These are phyloP conservation scores for Monilinia laxa DNA, from an alignment of 2,329 filamentous ascomycete species.

Conservation along the genomic window DNA sequence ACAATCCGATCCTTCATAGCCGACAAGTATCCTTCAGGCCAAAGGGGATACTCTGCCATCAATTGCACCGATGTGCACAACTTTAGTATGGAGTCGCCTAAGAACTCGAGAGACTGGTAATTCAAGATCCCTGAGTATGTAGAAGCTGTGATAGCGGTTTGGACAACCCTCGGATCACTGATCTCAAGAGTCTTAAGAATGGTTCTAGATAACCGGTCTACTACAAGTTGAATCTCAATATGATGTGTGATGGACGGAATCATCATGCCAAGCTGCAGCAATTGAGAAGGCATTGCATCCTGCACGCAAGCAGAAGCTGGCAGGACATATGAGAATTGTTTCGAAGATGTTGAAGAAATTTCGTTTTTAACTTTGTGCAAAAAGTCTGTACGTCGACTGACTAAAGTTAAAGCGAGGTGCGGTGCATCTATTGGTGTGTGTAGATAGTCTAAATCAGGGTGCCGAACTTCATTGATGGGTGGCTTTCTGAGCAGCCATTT, in stretches of 20 bases:
- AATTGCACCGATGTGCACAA: slow-evolving; percentile 67
- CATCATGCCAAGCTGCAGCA: slow-evolving; percentile 54
- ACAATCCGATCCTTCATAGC: slow-evolving; percentile 67
- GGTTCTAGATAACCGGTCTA: slow-evolving; percentile 56
- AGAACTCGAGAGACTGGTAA: slow-evolving; percentile 83
- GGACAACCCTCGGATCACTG: slow-evolving; percentile 53
- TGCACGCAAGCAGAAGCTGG: slow-evolving; percentile 50
- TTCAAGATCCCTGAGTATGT: slow-evolving; percentile 59
- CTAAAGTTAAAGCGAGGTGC: slow-evolving; percentile 51
- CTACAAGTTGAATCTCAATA: slow-evolving; percentile 65
- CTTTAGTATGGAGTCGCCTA: slow-evolving; percentile 84
- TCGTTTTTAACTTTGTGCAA: slow-evolving; percentile 46
- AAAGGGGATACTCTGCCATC: slow-evolving; percentile 55
- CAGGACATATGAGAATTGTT: slow-evolving; percentile 48
- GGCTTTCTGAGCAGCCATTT: slow-evolving; percentile 49
- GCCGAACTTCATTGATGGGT: slow-evolving; percentile 43
- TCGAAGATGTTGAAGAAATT: slow-evolving; percentile 18
- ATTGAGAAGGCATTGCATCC: slow-evolving; percentile 47
- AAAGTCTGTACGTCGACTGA: slow-evolving; percentile 59
- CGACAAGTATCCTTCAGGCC: slow-evolving; percentile 76
- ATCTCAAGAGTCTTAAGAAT: slow-evolving; percentile 56
- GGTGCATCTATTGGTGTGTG: slow-evolving; percentile 47
- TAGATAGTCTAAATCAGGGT: slow-evolving; percentile 42
- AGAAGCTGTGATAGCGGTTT: slow-evolving; percentile 69
- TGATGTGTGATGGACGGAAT: slow-evolving; percentile 72